Conservation (phyloP, 2,329 filamentous ascomycete species). For the Fusarium penzigii region DNA sequence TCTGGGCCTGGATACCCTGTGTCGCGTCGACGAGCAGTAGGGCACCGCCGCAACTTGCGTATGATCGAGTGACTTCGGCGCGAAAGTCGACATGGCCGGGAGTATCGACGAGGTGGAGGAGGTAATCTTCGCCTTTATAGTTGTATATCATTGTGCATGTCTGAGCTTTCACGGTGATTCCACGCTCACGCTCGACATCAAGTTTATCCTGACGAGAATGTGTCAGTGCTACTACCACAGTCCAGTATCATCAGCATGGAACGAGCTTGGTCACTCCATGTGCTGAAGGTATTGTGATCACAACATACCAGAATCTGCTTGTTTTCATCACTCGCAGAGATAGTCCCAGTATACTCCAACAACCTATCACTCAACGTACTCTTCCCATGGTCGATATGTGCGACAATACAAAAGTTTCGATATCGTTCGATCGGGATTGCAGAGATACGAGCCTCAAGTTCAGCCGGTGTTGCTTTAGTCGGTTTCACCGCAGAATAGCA, state of each 20-base stretch:
- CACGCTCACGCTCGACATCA: constrained; percentile 92
- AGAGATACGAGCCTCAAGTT: constrained; percentile 57
- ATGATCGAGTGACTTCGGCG: constrained; percentile 92
- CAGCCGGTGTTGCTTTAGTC: constrained; percentile 33
- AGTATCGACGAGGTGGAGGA: constrained; percentile 94
- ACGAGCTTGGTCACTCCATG: background rate
- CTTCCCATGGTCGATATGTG: constrained; percentile 98
- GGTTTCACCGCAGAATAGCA: constrained; percentile 11
- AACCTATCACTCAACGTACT: constrained; percentile 91
- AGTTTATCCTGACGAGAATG: constrained; percentile 69
- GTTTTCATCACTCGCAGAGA: constrained; percentile 75
- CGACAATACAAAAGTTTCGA: constrained; percentile 98
- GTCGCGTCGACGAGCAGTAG: constrained; percentile 92
- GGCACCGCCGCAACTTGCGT: constrained; percentile 93
- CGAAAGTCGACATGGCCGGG: constrained; percentile 98
- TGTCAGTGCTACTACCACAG: background rate
- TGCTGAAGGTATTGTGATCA: no score
- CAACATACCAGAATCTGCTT: constrained; percentile 76
- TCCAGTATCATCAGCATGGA: background rate
- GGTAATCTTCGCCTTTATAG: constrained; percentile 80
- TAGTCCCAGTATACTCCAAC: constrained; percentile 92
- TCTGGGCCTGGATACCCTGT: constrained; percentile 96
- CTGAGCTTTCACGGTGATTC: constrained; percentile 98
- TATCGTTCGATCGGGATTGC: constrained; percentile 77
- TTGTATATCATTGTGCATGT: constrained; percentile 98